Percentiles rank a stretch among this genome's conserved stretches.
Conservation (phyloP, 2,329 filamentous ascomycete genomes). For the Zymoseptoria crescenta region DNA sequence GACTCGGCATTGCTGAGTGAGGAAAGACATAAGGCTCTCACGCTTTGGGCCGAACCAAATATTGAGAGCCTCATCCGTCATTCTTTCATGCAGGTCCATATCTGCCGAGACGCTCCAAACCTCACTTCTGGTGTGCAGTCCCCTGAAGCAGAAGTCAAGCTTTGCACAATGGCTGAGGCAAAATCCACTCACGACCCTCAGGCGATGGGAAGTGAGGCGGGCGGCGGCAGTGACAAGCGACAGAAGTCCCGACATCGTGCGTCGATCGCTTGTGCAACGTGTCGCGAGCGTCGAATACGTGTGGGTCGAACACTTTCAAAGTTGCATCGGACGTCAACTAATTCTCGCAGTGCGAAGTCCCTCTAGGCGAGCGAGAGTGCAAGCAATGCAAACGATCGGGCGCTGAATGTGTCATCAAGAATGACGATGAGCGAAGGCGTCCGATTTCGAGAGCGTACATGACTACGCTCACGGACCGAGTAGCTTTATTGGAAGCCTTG, state of each 20-base stretch:
- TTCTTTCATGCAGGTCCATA: not conserved
- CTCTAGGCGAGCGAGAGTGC: constrained; percentile 15
- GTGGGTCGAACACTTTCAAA: constrained; percentile 4
- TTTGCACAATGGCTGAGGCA: not conserved
- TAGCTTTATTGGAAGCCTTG: constrained; percentile 19
- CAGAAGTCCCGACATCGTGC: constrained; percentile 17
- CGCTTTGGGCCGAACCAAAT: not conserved
- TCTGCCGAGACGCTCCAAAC: not conserved
- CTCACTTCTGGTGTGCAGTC: not conserved
- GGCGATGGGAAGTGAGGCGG: not conserved
- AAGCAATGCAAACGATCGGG: constrained; percentile 17
- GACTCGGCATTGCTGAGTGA: not conserved
- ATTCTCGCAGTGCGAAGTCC: constrained; percentile 16
- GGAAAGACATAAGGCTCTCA: not conserved
- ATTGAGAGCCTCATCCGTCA: not conserved
- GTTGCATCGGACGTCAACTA: not conserved
- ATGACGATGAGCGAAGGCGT: constrained; percentile 20
- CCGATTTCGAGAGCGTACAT: constrained; percentile 22
- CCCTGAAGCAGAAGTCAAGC: not conserved
- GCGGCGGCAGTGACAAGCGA: constrained; percentile 6
- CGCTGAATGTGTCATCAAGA: constrained; percentile 21
- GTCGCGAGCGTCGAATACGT: constrained; percentile 19
- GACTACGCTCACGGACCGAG: constrained; percentile 20
- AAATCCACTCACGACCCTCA: not conserved
- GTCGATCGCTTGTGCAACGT: constrained; percentile 16